A percentile compares a stretch with the other conserved stretches of the same genome.
phyloP scores from a whole-genome alignment of 2,329 filamentous ascomycete species.

The Salinomyces thailandicus region DNA sequence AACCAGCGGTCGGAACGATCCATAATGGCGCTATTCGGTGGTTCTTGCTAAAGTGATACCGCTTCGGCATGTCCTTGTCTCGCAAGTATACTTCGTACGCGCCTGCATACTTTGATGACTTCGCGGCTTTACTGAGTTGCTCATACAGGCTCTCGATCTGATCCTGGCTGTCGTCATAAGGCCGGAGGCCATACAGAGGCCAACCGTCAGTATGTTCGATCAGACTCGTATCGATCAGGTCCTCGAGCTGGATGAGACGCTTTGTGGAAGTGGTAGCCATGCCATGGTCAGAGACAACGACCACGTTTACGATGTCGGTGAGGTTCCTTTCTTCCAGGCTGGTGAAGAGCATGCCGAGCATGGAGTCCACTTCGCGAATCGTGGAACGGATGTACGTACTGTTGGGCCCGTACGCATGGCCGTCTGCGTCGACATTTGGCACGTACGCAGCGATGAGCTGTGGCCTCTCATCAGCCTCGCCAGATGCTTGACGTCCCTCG shows the following conservation, averaged over 20 bases:
- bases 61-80: constrained; percentile 77
- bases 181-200: constrained; percentile 82
- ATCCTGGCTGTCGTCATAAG: constrained; percentile 53
- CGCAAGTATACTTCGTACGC: constrained; percentile 80
- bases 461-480: constrained; percentile 56
- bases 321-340: constrained; percentile 75
- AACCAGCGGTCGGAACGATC: constrained; percentile 86
- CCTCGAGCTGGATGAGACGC: constrained; percentile 79
- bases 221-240: constrained; percentile 65
- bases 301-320: constrained; percentile 80
- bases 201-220: constrained; percentile 86
- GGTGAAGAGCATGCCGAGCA: constrained; percentile 66
- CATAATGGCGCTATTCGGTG: constrained; percentile 86
- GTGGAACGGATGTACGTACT: constrained; percentile 79
- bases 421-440: constrained; percentile 78
- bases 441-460: constrained; percentile 93
- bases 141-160: constrained; percentile 55
- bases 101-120: constrained; percentile 50
- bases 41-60: constrained; percentile 85
- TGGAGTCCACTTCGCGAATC: constrained; percentile 67
- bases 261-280: constrained; percentile 87
- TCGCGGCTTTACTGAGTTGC: constrained; percentile 39
- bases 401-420: constrained; percentile 84
- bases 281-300: constrained; percentile 95
- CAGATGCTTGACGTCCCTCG: constrained; percentile 29